phyloP scores from a whole-genome alignment of 1,284 basidiomycete species.

The Ustilago loliicola region DNA sequence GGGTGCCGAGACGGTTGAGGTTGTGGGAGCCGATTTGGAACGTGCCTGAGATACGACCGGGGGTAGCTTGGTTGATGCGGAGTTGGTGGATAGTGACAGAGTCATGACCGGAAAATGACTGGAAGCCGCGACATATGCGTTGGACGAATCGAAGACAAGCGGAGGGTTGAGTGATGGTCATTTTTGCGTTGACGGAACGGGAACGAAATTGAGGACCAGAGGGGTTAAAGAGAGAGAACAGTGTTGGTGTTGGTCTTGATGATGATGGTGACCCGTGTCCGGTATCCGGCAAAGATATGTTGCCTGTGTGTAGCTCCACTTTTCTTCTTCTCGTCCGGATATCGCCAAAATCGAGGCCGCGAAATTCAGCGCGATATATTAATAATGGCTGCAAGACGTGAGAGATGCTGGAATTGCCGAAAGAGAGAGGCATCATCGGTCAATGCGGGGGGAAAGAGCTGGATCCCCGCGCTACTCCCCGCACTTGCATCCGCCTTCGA shows the following conservation, averaged over 20 bases:
- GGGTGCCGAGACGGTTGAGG: constrained; percentile 71
- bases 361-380: too few relatives aligned
- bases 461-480: neutral
- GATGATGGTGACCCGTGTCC: constrained; percentile 6
- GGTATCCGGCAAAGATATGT: neutral
- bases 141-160: constrained; percentile 58
- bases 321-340: constrained; percentile 5
- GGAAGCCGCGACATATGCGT: constrained; percentile 43
- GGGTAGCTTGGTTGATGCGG: constrained; percentile 45
- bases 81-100: constrained; percentile 55
- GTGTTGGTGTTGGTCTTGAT: constrained; percentile 6
- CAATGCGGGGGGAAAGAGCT: constrained; percentile 2
- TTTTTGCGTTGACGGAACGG: neutral
- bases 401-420: neutral
- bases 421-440: constrained; percentile 1
- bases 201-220: neutral
- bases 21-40: constrained; percentile 57
- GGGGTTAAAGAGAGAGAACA: neutral
- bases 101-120: constrained; percentile 58
- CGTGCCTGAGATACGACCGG: constrained; percentile 54
- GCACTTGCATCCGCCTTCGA: neutral
- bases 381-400: neutral
- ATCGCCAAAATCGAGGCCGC: neutral
- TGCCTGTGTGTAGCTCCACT: neutral
- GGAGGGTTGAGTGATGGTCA: constrained; percentile 25